Evolutionary conservation across 371 early-diverging fungal species (phyloP).

Genomic region (Nematocida major): DNA sequence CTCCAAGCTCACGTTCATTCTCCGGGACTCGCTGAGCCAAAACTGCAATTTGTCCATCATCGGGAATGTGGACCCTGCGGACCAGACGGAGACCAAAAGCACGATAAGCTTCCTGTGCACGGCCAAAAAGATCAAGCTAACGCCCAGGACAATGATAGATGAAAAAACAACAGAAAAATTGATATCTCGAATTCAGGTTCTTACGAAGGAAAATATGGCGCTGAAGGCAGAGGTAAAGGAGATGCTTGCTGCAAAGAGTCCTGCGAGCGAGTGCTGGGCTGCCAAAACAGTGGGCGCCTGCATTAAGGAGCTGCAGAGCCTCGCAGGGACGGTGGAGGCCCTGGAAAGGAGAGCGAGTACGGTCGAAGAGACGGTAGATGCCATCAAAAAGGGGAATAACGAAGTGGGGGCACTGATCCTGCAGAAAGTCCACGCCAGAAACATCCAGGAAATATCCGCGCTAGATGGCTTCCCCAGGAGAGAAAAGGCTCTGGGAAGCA

Average conservation of each 20-base stretch:
- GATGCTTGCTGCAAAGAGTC: background rate
- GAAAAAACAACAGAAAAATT: conserved; percentile 55
- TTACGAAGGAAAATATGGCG: conserved; percentile 57
- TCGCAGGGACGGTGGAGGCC: too few relatives aligned
- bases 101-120: conserved; percentile 61
- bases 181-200: conserved; percentile 45
- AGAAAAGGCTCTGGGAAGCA: too few relatives aligned
- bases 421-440: too few relatives aligned
- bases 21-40: conserved; percentile 70
- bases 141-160: conserved; percentile 51
- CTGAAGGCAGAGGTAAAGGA: conserved; percentile 48
- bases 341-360: too few relatives aligned
- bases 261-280: background rate
- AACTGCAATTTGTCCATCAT: conserved; percentile 71
- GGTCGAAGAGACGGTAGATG: too few relatives aligned
- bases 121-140: conserved; percentile 62
- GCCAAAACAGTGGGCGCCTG: background rate
- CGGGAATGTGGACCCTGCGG: conserved; percentile 62
- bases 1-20: conserved; percentile 69
- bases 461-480: too few relatives aligned
- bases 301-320: too few relatives aligned
- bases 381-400: too few relatives aligned
- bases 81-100: conserved; percentile 55
- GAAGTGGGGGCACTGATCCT: too few relatives aligned
- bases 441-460: too few relatives aligned